Evolutionary conservation across 1,139 yeast species (phyloP).

Genomic region (Taphrina sp.): DNA sequence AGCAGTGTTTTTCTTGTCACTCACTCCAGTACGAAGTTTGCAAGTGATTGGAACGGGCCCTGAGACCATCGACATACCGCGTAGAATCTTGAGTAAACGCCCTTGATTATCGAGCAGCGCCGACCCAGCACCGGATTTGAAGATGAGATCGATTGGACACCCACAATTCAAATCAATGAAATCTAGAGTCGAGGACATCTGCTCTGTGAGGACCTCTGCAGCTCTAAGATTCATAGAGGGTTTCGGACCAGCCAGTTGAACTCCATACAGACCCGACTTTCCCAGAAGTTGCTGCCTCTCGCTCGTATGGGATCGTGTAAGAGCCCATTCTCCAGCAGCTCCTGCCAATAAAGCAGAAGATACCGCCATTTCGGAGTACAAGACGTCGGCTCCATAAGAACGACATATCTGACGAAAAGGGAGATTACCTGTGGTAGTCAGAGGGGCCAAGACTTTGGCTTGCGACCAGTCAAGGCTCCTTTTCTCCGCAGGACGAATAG

Average conservation of each 20-base stretch:
- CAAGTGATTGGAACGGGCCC: constrained; percentile 90
- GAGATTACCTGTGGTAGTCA: constrained; percentile 94
- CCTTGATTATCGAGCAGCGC: constrained; percentile 91
- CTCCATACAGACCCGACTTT: constrained; percentile 59
- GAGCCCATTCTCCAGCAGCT: constrained; percentile 93
- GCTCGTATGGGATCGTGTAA: constrained; percentile 78
- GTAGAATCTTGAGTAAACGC: constrained; percentile 68
- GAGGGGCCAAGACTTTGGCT: constrained; percentile 88
- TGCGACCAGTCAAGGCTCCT: constrained; percentile 54
- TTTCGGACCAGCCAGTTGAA: constrained; percentile 87
- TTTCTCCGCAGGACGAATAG: constrained; percentile 11
- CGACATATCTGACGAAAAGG: constrained; percentile 95
- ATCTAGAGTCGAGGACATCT: constrained; percentile 42
- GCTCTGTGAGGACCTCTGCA: constrained; percentile 66
- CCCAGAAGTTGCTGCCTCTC: constrained; percentile 50
- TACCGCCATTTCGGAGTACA: constrained; percentile 94
- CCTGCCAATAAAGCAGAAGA: constrained; percentile 84
- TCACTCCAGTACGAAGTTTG: constrained; percentile 87
- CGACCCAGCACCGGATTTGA: constrained; percentile 74
- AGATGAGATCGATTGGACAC: constrained; percentile 91
- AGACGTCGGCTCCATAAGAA: constrained; percentile 84
- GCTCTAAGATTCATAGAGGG: constrained; percentile 94
- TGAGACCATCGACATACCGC: constrained; percentile 84
- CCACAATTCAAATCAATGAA: constrained; percentile 93
- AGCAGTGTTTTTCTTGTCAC: constrained; percentile 85